Percentiles rank a stretch among this genome's conserved stretches.
phyloP scores from a whole-genome alignment of 306 rosid genomes.

The Cucumis cinereus region DNA sequence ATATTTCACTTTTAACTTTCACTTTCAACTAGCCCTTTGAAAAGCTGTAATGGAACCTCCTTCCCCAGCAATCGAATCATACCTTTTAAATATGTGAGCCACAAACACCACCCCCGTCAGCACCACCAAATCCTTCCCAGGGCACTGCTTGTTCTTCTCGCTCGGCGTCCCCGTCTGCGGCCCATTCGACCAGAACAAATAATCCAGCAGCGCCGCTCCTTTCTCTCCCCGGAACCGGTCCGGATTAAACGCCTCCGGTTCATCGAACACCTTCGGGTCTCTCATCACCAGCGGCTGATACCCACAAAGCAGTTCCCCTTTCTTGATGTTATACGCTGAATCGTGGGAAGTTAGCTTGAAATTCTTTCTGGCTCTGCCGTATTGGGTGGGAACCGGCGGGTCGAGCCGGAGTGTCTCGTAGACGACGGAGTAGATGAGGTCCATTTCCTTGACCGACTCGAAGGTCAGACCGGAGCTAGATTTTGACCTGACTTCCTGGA shows the following conservation, averaged over 20 bases:
- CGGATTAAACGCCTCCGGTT: conserved; percentile 61
- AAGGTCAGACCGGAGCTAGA: conserved; percentile 46
- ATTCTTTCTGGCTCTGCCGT: conserved; percentile 66
- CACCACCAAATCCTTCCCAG: conserved; percentile 57
- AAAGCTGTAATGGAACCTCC: conserved; percentile 46
- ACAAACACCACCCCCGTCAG: conserved; percentile 46
- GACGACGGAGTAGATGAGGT: conserved; percentile 53
- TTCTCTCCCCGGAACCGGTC: conserved; percentile 53
- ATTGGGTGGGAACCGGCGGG: conserved; percentile 87
- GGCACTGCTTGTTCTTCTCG: conserved; percentile 62
- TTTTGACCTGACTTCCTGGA: conserved; percentile 47
- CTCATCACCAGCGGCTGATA: conserved; percentile 60
- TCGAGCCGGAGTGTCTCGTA: conserved; percentile 65
- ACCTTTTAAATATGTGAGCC: conserved; percentile 53
- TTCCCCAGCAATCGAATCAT: conserved; percentile 52
- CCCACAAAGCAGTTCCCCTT: conserved; percentile 85
- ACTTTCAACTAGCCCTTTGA: conserved; percentile 19
- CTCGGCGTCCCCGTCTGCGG: conserved; percentile 57
- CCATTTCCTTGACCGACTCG: conserved; percentile 47
- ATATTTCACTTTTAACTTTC: neutral
- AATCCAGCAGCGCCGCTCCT: conserved; percentile 37
- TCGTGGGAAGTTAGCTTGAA: conserved; percentile 57
- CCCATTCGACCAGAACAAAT: conserved; percentile 87
- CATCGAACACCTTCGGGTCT: conserved; percentile 45
- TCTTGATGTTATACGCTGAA: conserved; percentile 40